Percentiles rank a stretch among this genome's conserved stretches.
phyloP scores from a whole-genome alignment of 805 yeast species.

The Saccharomycodes ludwigii region DNA sequence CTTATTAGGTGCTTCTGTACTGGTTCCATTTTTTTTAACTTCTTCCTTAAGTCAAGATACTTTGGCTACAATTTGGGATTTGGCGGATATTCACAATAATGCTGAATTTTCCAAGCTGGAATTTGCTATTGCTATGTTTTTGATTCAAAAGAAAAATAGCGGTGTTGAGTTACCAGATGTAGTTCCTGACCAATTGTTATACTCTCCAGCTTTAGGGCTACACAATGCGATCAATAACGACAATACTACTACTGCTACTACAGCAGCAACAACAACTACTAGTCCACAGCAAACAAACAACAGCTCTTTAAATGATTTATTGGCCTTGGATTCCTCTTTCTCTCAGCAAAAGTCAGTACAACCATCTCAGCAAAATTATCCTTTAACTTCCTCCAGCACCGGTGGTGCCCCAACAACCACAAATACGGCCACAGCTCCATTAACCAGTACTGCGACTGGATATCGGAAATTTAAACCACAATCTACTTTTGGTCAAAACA shows the following conservation, averaged over 20 bases:
- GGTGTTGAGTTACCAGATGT: conserved; percentile 71
- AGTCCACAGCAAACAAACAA: conserved; percentile 17
- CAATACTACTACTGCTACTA: conserved; percentile 25
- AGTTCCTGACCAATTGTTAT: conserved; percentile 54
- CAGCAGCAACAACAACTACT: conserved; percentile 8
- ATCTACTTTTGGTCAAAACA: conserved; percentile 73
- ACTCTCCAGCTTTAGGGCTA: conserved; percentile 22
- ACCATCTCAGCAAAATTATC: conserved; percentile 9
- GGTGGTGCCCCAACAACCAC: conserved; percentile 6
- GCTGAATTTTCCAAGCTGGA: conserved; percentile 74
- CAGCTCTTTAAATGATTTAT: conserved; percentile 54
- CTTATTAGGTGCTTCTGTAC: conserved; percentile 57
- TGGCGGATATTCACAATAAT: conserved; percentile 77
- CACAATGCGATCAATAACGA: conserved; percentile 24
- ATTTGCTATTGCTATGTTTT: conserved; percentile 86
- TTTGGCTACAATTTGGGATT: conserved; percentile 87
- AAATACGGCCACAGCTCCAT: conserved; percentile 13
- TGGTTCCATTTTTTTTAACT: conserved; percentile 80
- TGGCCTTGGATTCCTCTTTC: conserved; percentile 45
- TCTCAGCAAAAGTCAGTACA: conserved; percentile 26
- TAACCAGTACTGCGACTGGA: conserved; percentile 22
- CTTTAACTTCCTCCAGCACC: conserved; percentile 23
- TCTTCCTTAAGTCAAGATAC: conserved; percentile 77
- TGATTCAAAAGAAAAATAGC: conserved; percentile 72
- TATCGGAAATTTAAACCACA: conserved; percentile 58